Evolutionary conservation across 2,329 filamentous ascomycete species (phyloP).

Genomic region (Calcarisporium arbuscula): DNA sequence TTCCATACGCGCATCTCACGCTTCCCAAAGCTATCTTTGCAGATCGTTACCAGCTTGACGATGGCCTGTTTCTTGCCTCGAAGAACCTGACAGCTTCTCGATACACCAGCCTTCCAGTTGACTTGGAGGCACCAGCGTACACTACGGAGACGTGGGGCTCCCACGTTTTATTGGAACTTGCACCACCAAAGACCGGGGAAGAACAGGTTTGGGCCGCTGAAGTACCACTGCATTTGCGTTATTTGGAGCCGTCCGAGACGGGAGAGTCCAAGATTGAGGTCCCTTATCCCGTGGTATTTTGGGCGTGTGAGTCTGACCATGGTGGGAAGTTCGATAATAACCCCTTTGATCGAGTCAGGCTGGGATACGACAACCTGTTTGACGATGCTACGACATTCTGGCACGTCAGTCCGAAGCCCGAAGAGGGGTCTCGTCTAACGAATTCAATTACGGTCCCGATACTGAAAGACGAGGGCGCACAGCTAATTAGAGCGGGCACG

Average conservation of each 20-base stretch:
- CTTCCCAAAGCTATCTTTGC: slow-evolving; percentile 76
- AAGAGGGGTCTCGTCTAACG: slow-evolving; percentile 33
- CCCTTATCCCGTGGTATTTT: slow-evolving; percentile 81
- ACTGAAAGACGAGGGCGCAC: slow-evolving; percentile 45
- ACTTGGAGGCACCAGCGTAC: slow-evolving; percentile 88
- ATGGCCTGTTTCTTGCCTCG: slow-evolving; percentile 69
- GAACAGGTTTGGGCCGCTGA: slow-evolving; percentile 54
- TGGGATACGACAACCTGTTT: slow-evolving; percentile 85
- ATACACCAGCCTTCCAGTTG: slow-evolving; percentile 68
- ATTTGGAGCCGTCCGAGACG: slow-evolving; percentile 56
- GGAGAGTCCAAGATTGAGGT: slow-evolving; percentile 53
- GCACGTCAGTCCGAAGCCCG: slow-evolving; percentile 56
- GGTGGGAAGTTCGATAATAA: slow-evolving; percentile 64
- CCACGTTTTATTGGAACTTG: slow-evolving; percentile 67
- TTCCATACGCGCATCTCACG: slow-evolving; percentile 73
- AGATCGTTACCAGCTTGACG: slow-evolving; percentile 78
- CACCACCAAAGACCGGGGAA: slow-evolving; percentile 37
- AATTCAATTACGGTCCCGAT: slow-evolving; percentile 60
- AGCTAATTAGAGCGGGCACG: slow-evolving; percentile 49
- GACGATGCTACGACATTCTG: slow-evolving; percentile 73
- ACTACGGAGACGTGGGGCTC: slow-evolving; percentile 73
- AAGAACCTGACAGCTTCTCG: slow-evolving; percentile 68
- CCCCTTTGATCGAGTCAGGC: slow-evolving; percentile 75
- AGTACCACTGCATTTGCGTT: slow-evolving; percentile 81
- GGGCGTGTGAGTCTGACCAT: slow-evolving; percentile 70